Percentiles rank a stretch among this genome's conserved stretches.
phyloP scores from a whole-genome alignment of 495 filamentous ascomycete genomes.

The Gamarada debralockiae region DNA sequence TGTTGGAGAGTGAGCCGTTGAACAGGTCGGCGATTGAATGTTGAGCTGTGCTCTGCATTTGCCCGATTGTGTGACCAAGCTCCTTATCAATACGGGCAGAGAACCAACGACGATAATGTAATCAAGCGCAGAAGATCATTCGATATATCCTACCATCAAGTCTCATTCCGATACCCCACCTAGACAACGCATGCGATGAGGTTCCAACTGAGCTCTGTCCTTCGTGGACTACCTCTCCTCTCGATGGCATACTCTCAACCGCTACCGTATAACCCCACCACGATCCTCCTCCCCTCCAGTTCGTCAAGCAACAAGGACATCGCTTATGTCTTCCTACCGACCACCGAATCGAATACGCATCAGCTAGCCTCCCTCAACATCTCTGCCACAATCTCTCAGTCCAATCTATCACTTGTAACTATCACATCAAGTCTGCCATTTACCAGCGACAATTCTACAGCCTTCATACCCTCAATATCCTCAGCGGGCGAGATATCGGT shows the following conservation, averaged over 20 bases:
- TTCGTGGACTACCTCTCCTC: slow-evolving; percentile 8
- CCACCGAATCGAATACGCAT: slow-evolving; percentile 26
- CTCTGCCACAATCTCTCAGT: slow-evolving; percentile 47
- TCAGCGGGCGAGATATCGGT: slow-evolving; percentile 63
- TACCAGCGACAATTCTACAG: slow-evolving; percentile 29
- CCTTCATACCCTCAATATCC: slow-evolving; percentile 58
- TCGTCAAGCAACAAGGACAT: slow-evolving; percentile 45
- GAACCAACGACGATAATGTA: slow-evolving; percentile 9
- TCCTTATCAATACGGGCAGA: background rate
- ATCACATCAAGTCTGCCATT: slow-evolving; percentile 67
- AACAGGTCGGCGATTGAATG: background rate
- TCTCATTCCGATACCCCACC: background rate
- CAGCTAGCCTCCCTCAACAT: slow-evolving; percentile 60
- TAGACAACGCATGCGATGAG: slow-evolving; percentile 20
- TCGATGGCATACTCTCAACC: slow-evolving; percentile 27
- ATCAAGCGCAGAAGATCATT: slow-evolving; percentile 1
- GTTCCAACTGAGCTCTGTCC: slow-evolving; percentile 8
- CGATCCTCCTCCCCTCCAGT: slow-evolving; percentile 55
- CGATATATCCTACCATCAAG: background rate
- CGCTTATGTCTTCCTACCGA: slow-evolving; percentile 29
- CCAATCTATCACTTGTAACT: slow-evolving; percentile 48
- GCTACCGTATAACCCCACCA: slow-evolving; percentile 74
- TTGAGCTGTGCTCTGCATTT: slow-evolving; percentile 14
- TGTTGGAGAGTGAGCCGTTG: background rate
- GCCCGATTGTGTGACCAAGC: background rate